Conservation (phyloP, 208 protist genomes). For the Entamoeba invadens region DNA sequence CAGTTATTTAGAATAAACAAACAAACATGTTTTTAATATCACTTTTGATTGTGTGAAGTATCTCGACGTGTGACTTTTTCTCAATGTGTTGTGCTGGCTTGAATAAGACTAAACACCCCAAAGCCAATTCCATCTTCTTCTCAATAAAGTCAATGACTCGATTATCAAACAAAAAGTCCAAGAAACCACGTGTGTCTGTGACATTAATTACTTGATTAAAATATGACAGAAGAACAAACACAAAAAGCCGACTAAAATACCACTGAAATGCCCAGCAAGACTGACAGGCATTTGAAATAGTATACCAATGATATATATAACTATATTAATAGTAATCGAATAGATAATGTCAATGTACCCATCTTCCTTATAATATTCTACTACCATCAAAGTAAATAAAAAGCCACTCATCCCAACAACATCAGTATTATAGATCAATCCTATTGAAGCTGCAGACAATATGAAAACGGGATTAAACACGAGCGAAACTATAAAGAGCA, state of each 20-base stretch:
- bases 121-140: neutral
- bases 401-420: neutral
- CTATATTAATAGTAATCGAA: neutral
- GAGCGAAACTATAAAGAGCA: neutral
- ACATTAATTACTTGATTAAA: neutral
- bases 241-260: neutral
- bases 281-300: neutral
- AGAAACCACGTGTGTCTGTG: neutral
- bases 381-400: neutral
- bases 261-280: neutral
- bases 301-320: neutral
- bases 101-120: neutral
- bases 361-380: neutral
- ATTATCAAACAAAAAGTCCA: neutral
- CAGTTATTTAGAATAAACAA: too few relatives aligned
- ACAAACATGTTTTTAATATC: too few relatives aligned
- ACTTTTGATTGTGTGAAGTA: too few relatives aligned
- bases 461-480: neutral
- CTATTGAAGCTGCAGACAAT: neutral
- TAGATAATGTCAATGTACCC: neutral
- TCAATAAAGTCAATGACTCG: neutral
- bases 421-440: neutral
- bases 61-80: too few relatives aligned
- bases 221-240: neutral
- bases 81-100: neutral